Conservation (phyloP, 768 basidiomycete species). For the Infundibulicybe gibba region DNA sequence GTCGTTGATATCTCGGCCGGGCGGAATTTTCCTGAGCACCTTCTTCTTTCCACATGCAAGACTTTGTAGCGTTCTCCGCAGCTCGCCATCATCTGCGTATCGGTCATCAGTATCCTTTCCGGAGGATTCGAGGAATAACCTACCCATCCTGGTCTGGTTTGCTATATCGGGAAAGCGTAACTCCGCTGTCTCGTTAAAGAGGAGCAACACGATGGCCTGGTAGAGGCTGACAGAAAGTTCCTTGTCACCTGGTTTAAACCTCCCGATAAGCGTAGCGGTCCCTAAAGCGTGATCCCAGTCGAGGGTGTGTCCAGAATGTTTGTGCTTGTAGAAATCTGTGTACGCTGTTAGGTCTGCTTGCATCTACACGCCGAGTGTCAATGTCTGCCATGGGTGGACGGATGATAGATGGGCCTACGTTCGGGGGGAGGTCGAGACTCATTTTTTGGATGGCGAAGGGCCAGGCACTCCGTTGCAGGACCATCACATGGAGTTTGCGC, state of each 20-base stretch:
- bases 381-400: slow-evolving; percentile 1
- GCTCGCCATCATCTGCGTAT: slow-evolving; percentile 59
- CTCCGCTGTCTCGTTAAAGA: slow-evolving; percentile 73
- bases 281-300: slow-evolving; percentile 88
- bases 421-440: slow-evolving; percentile 48
- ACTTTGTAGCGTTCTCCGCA: slow-evolving; percentile 86
- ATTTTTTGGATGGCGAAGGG: slow-evolving; percentile 61
- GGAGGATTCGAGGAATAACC: slow-evolving; percentile 19
- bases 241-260: slow-evolving; percentile 68
- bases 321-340: slow-evolving; percentile 67
- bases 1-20: slow-evolving; percentile 73
- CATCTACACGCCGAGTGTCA: slow-evolving; percentile 48
- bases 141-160: slow-evolving; percentile 69
- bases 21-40: slow-evolving; percentile 78
- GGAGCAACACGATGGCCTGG: slow-evolving; percentile 80
- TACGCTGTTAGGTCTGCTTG: slow-evolving; percentile 64
- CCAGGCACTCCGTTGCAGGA: slow-evolving; percentile 89
- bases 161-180: slow-evolving; percentile 66
- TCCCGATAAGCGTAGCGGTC: slow-evolving; percentile 70
- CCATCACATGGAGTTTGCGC: slow-evolving; percentile 65
- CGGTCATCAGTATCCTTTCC: slow-evolving; percentile 16
- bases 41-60: slow-evolving; percentile 89
- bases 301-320: slow-evolving; percentile 73
- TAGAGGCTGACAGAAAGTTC: slow-evolving; percentile 90
- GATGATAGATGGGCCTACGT: slow-evolving; percentile 31